Percentiles rank a stretch among this genome's conserved stretches.
Evolutionary conservation across 208 protist species (phyloP).

Genomic region (Polymyxa betae): DNA sequence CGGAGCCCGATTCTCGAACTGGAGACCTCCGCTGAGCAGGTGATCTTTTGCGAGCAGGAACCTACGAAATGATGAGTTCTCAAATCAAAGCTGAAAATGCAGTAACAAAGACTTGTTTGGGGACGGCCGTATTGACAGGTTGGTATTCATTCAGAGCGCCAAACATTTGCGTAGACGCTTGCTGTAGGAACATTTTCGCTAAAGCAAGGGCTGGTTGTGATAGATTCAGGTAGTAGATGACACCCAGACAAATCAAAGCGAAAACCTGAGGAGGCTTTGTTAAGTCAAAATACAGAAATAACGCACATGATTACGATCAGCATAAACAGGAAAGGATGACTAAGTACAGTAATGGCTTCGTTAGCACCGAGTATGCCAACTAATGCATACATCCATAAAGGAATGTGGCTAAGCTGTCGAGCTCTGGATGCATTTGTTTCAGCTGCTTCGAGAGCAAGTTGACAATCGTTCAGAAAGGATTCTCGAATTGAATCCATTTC

Average conservation of each 20-base stretch:
- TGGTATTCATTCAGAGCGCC: background rate
- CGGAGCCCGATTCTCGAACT: no score
- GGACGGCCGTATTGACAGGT: no score
- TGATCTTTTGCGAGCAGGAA: no score
- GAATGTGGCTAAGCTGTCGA: background rate
- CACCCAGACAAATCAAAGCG: no score
- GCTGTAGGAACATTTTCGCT: background rate
- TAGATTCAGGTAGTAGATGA: background rate
- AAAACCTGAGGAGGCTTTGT: no score
- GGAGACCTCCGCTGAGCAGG: no score
- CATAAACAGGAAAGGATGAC: background rate
- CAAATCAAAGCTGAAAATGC: no score
- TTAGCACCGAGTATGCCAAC: background rate
- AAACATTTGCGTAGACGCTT: background rate
- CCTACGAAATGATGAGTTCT: no score
- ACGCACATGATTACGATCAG: background rate
- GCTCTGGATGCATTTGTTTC: background rate
- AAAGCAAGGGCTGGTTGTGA: background rate
- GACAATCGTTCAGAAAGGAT: background rate
- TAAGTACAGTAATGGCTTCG: constrained; percentile 23
- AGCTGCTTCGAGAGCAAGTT: constrained; percentile 14
- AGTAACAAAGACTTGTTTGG: no score
- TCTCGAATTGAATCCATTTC: background rate
- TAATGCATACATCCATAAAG: background rate
- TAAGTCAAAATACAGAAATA: no score